phyloP scores from a whole-genome alignment of 495 filamentous ascomycete genomes.

The Lasiosphaeria miniovina region DNA sequence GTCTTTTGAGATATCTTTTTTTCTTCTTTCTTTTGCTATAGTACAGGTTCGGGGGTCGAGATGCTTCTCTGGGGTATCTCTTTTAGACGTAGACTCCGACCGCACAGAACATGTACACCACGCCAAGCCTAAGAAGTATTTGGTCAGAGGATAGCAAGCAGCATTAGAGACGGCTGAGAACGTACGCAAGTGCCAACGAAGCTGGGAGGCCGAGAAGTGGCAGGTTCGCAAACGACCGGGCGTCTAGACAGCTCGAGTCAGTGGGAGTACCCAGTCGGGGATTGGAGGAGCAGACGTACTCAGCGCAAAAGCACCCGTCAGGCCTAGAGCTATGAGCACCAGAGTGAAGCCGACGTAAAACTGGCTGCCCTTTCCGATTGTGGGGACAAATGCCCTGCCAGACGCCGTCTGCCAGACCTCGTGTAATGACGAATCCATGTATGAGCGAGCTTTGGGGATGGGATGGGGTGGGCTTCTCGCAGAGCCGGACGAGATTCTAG shows the following conservation, averaged over 20 bases:
- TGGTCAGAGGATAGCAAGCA: background rate
- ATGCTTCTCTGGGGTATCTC: constrained; percentile 38
- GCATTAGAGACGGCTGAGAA: constrained; percentile 15
- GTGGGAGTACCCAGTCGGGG: background rate
- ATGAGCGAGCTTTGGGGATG: constrained; percentile 1
- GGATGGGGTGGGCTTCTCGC: constrained; percentile 4
- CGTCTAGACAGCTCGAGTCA: constrained; percentile 25
- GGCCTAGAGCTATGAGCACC: constrained; percentile 60
- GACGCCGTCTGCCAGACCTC: constrained; percentile 87
- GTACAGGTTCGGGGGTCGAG: constrained; percentile 33
- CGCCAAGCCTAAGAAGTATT: constrained; percentile 67
- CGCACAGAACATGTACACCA: constrained; percentile 96
- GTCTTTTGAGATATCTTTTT: background rate
- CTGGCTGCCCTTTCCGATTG: constrained; percentile 77
- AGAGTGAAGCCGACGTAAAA: constrained; percentile 79
- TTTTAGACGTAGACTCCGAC: constrained; percentile 93
- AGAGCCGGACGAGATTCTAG: background rate
- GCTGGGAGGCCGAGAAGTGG: constrained; percentile 81
- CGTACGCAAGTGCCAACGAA: constrained; percentile 84
- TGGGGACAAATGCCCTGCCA: constrained; percentile 75
- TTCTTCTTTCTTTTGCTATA: constrained; percentile 32
- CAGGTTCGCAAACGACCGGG: constrained; percentile 79
- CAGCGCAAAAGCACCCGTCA: constrained; percentile 74
- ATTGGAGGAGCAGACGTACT: constrained; percentile 54
- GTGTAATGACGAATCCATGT: constrained; percentile 71